Evolutionary conservation across 2,329 filamentous ascomycete genomes (phyloP).

Genomic region (Pseudopyricularia javanii): DNA sequence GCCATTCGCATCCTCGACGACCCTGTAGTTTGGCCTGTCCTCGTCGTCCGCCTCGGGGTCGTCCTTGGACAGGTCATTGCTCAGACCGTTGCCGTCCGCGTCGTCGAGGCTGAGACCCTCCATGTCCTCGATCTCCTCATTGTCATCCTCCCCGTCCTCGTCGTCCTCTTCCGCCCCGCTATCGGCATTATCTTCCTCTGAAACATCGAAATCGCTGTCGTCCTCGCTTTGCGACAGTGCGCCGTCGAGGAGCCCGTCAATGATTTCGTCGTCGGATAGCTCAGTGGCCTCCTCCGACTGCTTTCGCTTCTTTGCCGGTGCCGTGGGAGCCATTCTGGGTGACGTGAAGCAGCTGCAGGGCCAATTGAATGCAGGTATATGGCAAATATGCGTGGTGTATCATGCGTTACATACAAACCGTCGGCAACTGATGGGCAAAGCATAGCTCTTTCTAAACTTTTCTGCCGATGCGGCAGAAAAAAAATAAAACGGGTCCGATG

Average conservation of each 20-base stretch:
- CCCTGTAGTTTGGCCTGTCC: constrained; percentile 34
- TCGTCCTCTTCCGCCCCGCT: constrained; percentile 23
- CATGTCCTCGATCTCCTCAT: constrained; percentile 8
- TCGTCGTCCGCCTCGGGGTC: constrained; percentile 22
- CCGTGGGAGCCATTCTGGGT: constrained; percentile 24
- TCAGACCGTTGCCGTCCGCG: neutral
- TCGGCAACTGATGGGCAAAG: no score
- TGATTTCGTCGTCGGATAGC: constrained; percentile 49
- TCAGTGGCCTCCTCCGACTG: constrained; percentile 42
- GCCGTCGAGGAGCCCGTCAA: constrained; percentile 39
- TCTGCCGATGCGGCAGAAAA: neutral
- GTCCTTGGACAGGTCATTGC: neutral
- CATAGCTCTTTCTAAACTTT: neutral
- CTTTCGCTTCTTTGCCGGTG: constrained; percentile 50
- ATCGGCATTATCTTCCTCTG: constrained; percentile 21
- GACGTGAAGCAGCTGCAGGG: neutral
- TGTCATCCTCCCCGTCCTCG: constrained; percentile 21
- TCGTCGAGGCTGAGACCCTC: neutral
- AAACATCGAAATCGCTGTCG: constrained; percentile 31
- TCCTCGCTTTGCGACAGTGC: constrained; percentile 46
- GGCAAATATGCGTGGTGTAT: neutral
- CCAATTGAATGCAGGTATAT: neutral
- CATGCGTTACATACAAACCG: no score
- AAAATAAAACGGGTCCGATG: neutral
- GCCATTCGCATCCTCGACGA: constrained; percentile 77